A percentile compares a stretch with the other conserved stretches of the same genome.
phyloP scores from a whole-genome alignment of 2,329 filamentous ascomycete species.

The Sclerotinia spermophila region DNA sequence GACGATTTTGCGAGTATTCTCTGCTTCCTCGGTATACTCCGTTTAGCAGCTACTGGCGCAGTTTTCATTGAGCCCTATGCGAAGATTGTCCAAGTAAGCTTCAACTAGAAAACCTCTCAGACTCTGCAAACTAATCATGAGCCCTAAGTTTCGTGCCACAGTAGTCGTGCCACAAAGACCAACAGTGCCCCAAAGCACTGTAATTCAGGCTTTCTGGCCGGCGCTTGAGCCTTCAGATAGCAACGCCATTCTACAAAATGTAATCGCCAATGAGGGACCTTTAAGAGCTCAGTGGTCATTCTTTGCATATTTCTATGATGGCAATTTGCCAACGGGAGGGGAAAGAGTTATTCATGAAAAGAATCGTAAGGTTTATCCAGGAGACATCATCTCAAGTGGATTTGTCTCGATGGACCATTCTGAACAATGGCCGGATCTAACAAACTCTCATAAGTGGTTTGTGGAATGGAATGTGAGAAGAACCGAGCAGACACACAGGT shows the following conservation, averaged over 20 bases:
- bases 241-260: slow-evolving; percentile 23
- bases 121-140: not conserved
- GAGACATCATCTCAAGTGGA: not conserved
- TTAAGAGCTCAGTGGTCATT: slow-evolving; percentile 3
- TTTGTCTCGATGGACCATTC: not conserved
- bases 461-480: not conserved
- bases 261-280: not conserved
- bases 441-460: not conserved
- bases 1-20: not conserved
- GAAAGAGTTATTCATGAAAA: not conserved
- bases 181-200: not conserved
- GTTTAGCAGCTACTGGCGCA: not conserved
- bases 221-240: not conserved
- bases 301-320: not conserved
- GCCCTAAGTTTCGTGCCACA: not conserved
- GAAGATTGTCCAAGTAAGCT: not conserved
- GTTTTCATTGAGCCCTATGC: not conserved
- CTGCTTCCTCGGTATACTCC: not conserved
- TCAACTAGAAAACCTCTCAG: not conserved
- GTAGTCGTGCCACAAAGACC: not conserved
- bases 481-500: not conserved
- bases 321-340: no score
- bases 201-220: slow-evolving; percentile 5
- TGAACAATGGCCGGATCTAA: not conserved
- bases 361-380: not conserved